Evolutionary conservation across 2,329 filamentous ascomycete species (phyloP).

Genomic region (Nemania serpens): DNA sequence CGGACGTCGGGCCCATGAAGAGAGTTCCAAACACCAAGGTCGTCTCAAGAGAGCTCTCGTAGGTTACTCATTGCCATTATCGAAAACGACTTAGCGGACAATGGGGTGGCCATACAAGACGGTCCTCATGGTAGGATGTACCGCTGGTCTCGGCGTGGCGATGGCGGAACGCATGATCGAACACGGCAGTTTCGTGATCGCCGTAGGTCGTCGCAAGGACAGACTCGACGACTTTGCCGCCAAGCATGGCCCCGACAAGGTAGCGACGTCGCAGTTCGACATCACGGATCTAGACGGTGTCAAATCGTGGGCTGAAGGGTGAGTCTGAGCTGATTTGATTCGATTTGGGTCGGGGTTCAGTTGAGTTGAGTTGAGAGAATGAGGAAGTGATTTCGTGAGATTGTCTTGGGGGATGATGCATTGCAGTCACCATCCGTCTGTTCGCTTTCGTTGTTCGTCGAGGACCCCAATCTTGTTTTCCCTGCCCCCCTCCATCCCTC

Average conservation of each 20-base stretch:
- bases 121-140: constrained; percentile 39
- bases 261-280: constrained; percentile 50
- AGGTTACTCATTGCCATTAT: neutral
- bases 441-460: too few species aligned
- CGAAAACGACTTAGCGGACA: neutral
- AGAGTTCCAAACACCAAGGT: neutral
- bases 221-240: constrained; percentile 55
- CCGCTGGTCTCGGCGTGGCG: constrained; percentile 38
- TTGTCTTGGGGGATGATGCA: too few species aligned
- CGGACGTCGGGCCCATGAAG: neutral
- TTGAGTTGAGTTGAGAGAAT: neutral
- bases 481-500: too few species aligned
- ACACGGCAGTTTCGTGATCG: constrained; percentile 57
- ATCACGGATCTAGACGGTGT: constrained; percentile 49
- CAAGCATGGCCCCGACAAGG: constrained; percentile 51
- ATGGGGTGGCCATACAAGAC: constrained; percentile 40
- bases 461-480: too few species aligned
- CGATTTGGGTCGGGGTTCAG: neutral
- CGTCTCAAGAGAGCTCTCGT: neutral
- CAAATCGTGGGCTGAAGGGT: constrained; percentile 47
- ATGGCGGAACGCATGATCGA: constrained; percentile 45
- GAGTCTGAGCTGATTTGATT: constrained; percentile 19
- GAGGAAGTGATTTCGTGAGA: too few species aligned
- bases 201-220: constrained; percentile 59
- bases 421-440: too few species aligned